These are phyloP conservation scores for Rehmannia glutinosa DNA, from an alignment of 257 asterid species.

Conservation along the genomic window DNA sequence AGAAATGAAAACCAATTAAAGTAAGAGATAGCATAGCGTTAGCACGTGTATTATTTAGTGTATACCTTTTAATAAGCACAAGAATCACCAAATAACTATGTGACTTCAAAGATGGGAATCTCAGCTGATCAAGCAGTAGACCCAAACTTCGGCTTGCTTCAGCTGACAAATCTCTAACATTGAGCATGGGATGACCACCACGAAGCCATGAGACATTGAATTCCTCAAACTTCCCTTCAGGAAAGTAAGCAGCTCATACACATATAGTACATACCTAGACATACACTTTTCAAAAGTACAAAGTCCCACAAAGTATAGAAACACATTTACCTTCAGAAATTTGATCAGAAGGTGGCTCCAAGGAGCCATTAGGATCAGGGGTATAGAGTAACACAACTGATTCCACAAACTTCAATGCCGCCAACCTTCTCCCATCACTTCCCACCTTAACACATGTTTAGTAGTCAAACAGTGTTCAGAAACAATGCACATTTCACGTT, in stretches of 20 bases:
- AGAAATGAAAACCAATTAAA: slow-evolving; percentile 15
- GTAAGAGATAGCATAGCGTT: neutral
- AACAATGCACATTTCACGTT: slow-evolving; percentile 8
- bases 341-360: slow-evolving; percentile 75
- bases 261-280: too few species aligned
- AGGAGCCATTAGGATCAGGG: slow-evolving; percentile 80
- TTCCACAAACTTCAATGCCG: slow-evolving; percentile 91
- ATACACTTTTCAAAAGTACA: neutral
- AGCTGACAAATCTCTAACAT: slow-evolving; percentile 79
- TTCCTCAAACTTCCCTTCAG: slow-evolving; percentile 57
- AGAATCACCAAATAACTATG: slow-evolving; percentile 71
- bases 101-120: slow-evolving; percentile 74
- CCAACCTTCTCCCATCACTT: slow-evolving; percentile 85
- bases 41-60: neutral
- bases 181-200: slow-evolving; percentile 88
- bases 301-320: neutral
- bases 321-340: slow-evolving; percentile 55
- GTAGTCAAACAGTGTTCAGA: slow-evolving; percentile 29
- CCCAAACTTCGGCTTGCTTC: slow-evolving; percentile 88
- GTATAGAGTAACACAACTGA: slow-evolving; percentile 82
- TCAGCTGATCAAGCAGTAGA: slow-evolving; percentile 84
- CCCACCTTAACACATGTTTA: slow-evolving; percentile 49
- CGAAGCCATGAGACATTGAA: slow-evolving; percentile 95
- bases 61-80: slow-evolving; percentile 79
- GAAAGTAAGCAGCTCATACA: slow-evolving; percentile 8